Percentiles rank a stretch among this genome's conserved stretches.
Evolutionary conservation across 495 filamentous ascomycete species (phyloP).

Genomic region (Letharia columbiana): DNA sequence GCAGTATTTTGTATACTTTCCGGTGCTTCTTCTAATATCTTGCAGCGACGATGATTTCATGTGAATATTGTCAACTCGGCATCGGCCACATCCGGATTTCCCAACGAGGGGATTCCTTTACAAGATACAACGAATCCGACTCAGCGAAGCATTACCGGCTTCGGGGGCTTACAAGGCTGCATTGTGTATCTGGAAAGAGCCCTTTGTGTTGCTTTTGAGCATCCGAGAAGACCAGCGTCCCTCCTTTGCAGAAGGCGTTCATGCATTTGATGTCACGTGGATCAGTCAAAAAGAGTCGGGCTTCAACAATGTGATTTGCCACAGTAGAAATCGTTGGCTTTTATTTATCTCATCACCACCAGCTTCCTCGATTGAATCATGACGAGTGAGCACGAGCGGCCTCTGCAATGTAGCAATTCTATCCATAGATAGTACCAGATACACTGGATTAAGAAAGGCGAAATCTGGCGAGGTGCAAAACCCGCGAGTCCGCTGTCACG

Average conservation of each 20-base stretch:
- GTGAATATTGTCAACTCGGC: constrained; percentile 34
- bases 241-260: neutral
- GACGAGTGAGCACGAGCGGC: neutral
- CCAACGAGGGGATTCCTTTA: neutral
- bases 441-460: neutral
- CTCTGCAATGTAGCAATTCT: neutral
- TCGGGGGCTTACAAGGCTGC: constrained; percentile 1
- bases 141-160: constrained; percentile 10
- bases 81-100: neutral
- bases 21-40: constrained; percentile 4
- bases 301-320: neutral
- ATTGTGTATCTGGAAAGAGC: neutral
- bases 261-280: neutral
- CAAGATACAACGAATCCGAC: neutral
- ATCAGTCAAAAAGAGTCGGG: neutral
- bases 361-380: neutral
- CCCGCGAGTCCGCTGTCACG: neutral
- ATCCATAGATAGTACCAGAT: neutral
- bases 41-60: constrained; percentile 56
- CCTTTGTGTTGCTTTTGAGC: neutral
- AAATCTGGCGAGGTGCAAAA: neutral
- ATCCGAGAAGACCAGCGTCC: neutral
- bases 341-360: neutral
- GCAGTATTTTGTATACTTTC: neutral
- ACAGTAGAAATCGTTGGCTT: neutral